A percentile compares a stretch with the other conserved stretches of the same genome.
Conservation (phyloP, 75 land plant genomes). For the Azolla pinnata region DNA sequence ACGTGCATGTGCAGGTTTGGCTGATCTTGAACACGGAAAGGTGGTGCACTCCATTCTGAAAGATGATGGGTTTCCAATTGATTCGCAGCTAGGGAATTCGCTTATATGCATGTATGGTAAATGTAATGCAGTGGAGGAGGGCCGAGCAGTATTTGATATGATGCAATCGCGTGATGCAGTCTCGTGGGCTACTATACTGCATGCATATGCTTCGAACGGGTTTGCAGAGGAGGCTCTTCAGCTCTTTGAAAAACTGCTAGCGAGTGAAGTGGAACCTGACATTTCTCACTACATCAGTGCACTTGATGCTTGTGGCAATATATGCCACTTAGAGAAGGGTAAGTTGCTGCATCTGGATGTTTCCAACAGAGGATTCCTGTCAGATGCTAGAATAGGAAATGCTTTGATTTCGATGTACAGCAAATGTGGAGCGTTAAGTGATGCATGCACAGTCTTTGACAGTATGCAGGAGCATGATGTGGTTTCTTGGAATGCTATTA, state of each 20-base stretch:
- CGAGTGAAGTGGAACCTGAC: constrained; percentile 5
- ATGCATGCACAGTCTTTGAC: constrained; percentile 7
- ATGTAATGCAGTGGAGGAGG: constrained; percentile 9
- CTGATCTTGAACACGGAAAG: constrained; percentile 22
- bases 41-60: constrained; percentile 5
- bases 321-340: constrained; percentile 2
- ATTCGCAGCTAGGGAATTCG: constrained; percentile 11
- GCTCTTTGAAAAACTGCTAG: constrained; percentile 8
- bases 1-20: constrained; percentile 25
- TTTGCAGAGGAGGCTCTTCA: constrained; percentile 8
- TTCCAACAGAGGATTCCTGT: neutral
- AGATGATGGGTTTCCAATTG: constrained; percentile 1
- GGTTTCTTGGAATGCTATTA: constrained; percentile 5
- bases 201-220: constrained; percentile 9
- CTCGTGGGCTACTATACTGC: constrained; percentile 11
- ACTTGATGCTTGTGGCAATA: neutral
- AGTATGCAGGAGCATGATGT: constrained; percentile 2
- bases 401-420: constrained; percentile 4
- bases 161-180: constrained; percentile 18
- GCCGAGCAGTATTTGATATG: constrained; percentile 14
- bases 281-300: constrained; percentile 6
- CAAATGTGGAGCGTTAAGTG: neutral
- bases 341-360: constrained; percentile 7
- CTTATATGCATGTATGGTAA: constrained; percentile 13
- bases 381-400: neutral